Evolutionary conservation across 2,329 filamentous ascomycete genomes (phyloP).

Genomic region (Cordyceps cateniannulata): DNA sequence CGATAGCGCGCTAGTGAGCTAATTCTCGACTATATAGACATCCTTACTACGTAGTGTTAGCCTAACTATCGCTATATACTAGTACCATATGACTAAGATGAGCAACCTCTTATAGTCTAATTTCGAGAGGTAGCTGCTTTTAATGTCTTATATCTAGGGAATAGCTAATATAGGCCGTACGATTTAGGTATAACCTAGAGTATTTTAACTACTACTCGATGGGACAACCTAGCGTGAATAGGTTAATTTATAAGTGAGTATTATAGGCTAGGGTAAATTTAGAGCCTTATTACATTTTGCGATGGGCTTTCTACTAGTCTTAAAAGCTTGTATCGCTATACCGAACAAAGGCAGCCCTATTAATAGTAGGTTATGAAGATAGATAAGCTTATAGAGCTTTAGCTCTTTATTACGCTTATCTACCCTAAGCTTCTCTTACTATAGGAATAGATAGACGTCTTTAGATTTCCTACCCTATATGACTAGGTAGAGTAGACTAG

Average conservation of each 20-base stretch:
- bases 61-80: not conserved
- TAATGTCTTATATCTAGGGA: not conserved
- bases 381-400: not conserved
- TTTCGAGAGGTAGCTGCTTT: not conserved
- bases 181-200: not conserved
- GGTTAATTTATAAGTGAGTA: not conserved
- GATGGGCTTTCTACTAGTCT: not conserved
- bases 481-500: not conserved
- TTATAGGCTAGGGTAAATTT: not conserved
- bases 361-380: not conserved
- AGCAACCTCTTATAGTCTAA: not conserved
- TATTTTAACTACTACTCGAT: not conserved
- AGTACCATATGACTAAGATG: not conserved
- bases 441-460: not conserved
- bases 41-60: not conserved
- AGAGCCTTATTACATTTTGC: not conserved
- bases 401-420: not conserved
- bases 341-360: not conserved
- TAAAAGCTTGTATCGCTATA: not conserved
- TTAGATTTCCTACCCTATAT: not conserved
- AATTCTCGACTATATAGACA: not conserved
- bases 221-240: not conserved
- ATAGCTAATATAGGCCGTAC: not conserved
- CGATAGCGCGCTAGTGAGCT: not conserved
- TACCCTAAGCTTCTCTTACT: not conserved